Evolutionary conservation across 768 basidiomycete genomes (phyloP).

Genomic region (Cystobasidium onofrii): DNA sequence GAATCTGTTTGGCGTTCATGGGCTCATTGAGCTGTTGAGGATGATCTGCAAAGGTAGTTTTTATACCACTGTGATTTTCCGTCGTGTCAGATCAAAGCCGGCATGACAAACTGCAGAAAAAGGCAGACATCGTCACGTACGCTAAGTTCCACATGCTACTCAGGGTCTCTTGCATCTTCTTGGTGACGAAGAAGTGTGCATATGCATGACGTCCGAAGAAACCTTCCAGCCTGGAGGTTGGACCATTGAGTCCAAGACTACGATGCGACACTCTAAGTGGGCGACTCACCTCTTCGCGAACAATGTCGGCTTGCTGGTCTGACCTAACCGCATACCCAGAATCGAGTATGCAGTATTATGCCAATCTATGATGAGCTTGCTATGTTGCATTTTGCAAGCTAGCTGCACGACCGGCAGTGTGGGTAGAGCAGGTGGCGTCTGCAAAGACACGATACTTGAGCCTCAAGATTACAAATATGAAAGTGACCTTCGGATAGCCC

Average conservation of each 20-base stretch:
- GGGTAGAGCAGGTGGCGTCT: conserved; percentile 97
- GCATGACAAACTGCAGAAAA: conserved; percentile 46
- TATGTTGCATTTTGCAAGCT: conserved; percentile 59
- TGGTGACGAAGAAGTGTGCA: conserved; percentile 87
- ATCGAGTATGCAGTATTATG: conserved; percentile 96
- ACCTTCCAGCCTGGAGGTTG: conserved; percentile 62
- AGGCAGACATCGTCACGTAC: conserved; percentile 68
- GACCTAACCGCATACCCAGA: conserved; percentile 70
- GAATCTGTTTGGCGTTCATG: conserved; percentile 68
- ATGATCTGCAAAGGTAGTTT: neutral
- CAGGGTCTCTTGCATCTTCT: conserved; percentile 69
- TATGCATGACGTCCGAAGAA: conserved; percentile 71
- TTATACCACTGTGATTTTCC: neutral
- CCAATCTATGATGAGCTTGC: conserved; percentile 94
- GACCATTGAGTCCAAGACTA: neutral
- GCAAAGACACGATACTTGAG: neutral
- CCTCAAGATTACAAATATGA: too few relatives aligned
- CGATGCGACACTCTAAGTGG: conserved; percentile 13
- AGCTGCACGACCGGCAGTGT: conserved; percentile 79
- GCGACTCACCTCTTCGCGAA: conserved; percentile 62
- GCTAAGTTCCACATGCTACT: conserved; percentile 53
- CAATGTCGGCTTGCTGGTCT: conserved; percentile 59
- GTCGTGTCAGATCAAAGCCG: neutral
- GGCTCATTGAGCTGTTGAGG: conserved; percentile 49
- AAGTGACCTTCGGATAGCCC: conserved; percentile 38